Evolutionary conservation across 805 yeast genomes (phyloP).

Genomic region (Nakazawaea peltata): DNA sequence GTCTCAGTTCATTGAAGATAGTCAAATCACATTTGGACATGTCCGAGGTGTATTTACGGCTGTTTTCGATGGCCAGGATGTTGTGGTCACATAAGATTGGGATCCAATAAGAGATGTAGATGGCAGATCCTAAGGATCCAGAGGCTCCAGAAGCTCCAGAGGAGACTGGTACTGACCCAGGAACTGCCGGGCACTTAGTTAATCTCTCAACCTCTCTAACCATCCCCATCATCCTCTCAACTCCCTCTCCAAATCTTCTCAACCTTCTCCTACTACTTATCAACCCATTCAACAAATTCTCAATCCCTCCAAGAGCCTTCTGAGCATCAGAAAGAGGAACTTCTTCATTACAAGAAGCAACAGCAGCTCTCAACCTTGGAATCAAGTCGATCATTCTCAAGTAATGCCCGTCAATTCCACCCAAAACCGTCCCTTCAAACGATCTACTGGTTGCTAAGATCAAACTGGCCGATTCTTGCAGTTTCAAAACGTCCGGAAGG

Average conservation of each 20-base stretch:
- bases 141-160: too few species aligned
- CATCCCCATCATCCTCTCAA: too few species aligned
- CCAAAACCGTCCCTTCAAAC: constrained; percentile 29
- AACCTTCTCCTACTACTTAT: constrained; percentile 35
- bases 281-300: constrained; percentile 56
- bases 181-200: too few species aligned
- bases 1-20: too few species aligned
- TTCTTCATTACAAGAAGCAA: constrained; percentile 56
- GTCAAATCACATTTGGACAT: too few species aligned
- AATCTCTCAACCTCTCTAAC: too few species aligned
- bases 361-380: constrained; percentile 68
- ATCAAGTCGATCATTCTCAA: constrained; percentile 69
- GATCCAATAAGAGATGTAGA: constrained; percentile 24
- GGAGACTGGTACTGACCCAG: too few species aligned
- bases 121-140: too few species aligned
- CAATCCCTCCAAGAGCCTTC: constrained; percentile 69
- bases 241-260: constrained; percentile 14
- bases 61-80: constrained; percentile 10
- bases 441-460: constrained; percentile 50
- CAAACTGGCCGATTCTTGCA: constrained; percentile 54
- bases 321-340: constrained; percentile 68
- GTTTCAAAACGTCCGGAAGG: constrained; percentile 55
- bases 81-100: constrained; percentile 31
- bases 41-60: too few species aligned
- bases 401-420: constrained; percentile 44